Base-by-base conservation (phyloP, 202 grass and related monocot genomes). In the Digitaria exilis region DNA sequence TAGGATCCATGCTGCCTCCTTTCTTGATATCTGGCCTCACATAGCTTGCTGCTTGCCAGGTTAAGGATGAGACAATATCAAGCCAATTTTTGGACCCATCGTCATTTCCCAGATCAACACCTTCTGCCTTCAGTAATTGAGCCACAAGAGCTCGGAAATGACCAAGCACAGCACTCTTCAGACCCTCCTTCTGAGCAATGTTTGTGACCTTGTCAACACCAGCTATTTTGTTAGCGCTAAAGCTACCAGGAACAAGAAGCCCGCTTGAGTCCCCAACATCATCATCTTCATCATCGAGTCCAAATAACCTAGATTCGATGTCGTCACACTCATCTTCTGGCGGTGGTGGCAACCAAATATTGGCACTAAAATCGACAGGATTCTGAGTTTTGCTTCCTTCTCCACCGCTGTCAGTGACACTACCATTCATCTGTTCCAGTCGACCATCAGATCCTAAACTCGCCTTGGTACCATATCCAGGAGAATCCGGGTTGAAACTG, bases 1-100 rank as follows among this genome's bases (percentile, higher is more conserved):
- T 87, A 62, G 93, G 91, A 87, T 98, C 93, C 96, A 98, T 98
- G 85, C 93, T 98, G 67, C 91, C 93, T 60, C 96, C 96, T 87
- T 90, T 91, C 69, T 89, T 92, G 45, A 89, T 96, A 84, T 98
- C 91, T 81, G 96, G 96, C 74, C 84, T 98, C 52, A 98, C 91
- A 84, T 84, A 98, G 46, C 87, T 87, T 48, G 89, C 89, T 56
- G 96, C 93, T 86, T 90, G 96, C 93, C 93, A 96, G 43, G 91
- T 87, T 69, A 98, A 88, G 9, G 90, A 90, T 19, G 91, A 93
- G 21, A 69, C 90, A 64, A 92, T 85, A 68, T 94, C 89, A 76
- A 96, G 85, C 96, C 96, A 98, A 31, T 7, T 85, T 64, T 86
- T 84, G 37, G 74, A 72, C 26, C 82, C 76, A 62, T 79, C 71